A percentile compares a stretch with the other conserved stretches of the same genome.
Evolutionary conservation across 345 rosid genomes (phyloP).

Genomic region (Anastatica hierochuntica): DNA sequence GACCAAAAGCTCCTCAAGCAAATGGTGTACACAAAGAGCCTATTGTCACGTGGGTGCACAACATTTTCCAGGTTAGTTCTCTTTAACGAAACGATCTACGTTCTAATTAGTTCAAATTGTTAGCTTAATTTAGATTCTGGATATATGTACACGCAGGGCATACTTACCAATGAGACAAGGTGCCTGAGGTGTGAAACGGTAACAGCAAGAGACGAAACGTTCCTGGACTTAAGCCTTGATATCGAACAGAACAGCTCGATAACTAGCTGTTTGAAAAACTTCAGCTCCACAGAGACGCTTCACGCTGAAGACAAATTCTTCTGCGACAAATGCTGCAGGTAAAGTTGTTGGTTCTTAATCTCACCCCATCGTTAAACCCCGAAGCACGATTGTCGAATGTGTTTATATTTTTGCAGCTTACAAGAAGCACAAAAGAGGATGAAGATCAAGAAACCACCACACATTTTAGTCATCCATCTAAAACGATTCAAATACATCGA

Average conservation of each 20-base stretch:
- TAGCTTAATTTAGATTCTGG: slow-evolving; percentile 17
- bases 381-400: too few relatives aligned
- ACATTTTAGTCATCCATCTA: slow-evolving; percentile 82
- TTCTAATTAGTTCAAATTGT: neutral
- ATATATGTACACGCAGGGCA: slow-evolving; percentile 49
- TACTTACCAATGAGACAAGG: slow-evolving; percentile 96
- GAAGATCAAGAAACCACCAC: slow-evolving; percentile 98
- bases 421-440: slow-evolving; percentile 99
- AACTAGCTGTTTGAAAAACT: slow-evolving; percentile 98
- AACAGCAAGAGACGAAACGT: slow-evolving; percentile 97
- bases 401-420: too few relatives aligned
- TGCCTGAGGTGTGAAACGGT: slow-evolving; percentile 95
- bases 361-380: neutral
- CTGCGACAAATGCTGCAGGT: slow-evolving; percentile 99
- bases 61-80: slow-evolving; percentile 73
- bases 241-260: slow-evolving; percentile 98
- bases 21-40: slow-evolving; percentile 88
- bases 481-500: slow-evolving; percentile 96
- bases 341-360: slow-evolving; percentile 11
- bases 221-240: slow-evolving; percentile 96
- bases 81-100: neutral
- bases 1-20: slow-evolving; percentile 44
- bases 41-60: slow-evolving; percentile 95
- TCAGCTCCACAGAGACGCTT: slow-evolving; percentile 99
- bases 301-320: slow-evolving; percentile 98